Conservation (phyloP, 148 eudicot species). For the Vaccinium myrtillus region DNA sequence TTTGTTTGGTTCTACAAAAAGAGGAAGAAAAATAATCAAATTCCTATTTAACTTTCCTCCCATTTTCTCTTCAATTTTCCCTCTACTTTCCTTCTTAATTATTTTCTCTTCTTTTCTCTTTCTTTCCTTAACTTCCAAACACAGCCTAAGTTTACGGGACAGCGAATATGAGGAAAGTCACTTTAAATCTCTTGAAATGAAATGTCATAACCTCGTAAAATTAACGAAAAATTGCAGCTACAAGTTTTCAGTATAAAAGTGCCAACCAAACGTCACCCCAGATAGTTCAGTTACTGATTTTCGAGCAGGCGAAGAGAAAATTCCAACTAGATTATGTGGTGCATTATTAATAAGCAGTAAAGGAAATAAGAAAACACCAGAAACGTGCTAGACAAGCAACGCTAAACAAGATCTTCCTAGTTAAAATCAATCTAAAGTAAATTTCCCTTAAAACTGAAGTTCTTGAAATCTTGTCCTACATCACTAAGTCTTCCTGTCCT, state of each 20-base stretch:
- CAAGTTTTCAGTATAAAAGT: background rate
- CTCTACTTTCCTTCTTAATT: no score
- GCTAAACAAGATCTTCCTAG: background rate
- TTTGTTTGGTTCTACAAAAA: no score
- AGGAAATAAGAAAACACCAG: background rate
- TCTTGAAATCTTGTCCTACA: background rate
- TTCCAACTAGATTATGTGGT: background rate
- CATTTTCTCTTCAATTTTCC: no score
- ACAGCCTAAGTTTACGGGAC: background rate
- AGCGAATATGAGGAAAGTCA: background rate
- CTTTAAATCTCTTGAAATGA: background rate
- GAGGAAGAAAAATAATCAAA: no score
- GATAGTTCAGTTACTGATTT: background rate
- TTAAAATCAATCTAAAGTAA: background rate
- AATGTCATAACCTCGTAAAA: background rate
- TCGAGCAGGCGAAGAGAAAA: background rate
- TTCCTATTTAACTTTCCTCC: no score
- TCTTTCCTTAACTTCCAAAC: no score
- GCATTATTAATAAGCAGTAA: background rate
- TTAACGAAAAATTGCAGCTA: background rate
- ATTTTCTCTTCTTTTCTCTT: no score
- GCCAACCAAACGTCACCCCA: background rate
- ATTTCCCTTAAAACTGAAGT: background rate
- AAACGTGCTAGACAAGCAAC: background rate
- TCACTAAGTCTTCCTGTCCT: slow-evolving; percentile 39